phyloP scores from a whole-genome alignment of 2,329 filamentous ascomycete species.

The Drechslera avenae region DNA sequence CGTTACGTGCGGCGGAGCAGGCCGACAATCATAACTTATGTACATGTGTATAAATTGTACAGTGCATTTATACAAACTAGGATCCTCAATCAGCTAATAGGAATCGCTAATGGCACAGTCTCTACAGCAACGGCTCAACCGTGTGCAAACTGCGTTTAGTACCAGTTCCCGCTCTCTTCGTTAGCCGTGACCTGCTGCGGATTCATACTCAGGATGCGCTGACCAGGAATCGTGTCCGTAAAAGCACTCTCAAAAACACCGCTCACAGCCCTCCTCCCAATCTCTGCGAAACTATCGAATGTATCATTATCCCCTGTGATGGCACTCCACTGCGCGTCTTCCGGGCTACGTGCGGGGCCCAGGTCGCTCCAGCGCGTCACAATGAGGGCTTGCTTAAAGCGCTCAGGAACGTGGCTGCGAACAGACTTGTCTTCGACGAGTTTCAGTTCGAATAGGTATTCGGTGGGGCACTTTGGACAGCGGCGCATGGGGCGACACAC shows the following conservation, averaged over 20 bases:
- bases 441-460: constrained; percentile 66
- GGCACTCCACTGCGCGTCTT: constrained; percentile 59
- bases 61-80: too few relatives aligned
- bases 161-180: constrained; percentile 64
- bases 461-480: constrained; percentile 66
- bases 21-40: neutral
- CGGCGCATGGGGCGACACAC: constrained; percentile 64
- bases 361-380: constrained; percentile 68
- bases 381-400: constrained; percentile 65
- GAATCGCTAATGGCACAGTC: too few relatives aligned
- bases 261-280: constrained; percentile 62
- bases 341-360: constrained; percentile 56
- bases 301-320: constrained; percentile 50
- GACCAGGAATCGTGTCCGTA: constrained; percentile 61
- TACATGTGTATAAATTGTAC: neutral
- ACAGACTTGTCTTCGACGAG: constrained; percentile 60
- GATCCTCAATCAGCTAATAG: too few relatives aligned
- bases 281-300: constrained; percentile 60
- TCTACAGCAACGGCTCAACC: too few relatives aligned
- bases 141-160: constrained; percentile 44
- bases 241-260: constrained; percentile 64
- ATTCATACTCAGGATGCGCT: constrained; percentile 64
- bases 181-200: constrained; percentile 60
- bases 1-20: constrained; percentile 1
- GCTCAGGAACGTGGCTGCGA: constrained; percentile 46